phyloP scores from a whole-genome alignment of 345 rosid species.

The Aquilaria malaccensis region DNA sequence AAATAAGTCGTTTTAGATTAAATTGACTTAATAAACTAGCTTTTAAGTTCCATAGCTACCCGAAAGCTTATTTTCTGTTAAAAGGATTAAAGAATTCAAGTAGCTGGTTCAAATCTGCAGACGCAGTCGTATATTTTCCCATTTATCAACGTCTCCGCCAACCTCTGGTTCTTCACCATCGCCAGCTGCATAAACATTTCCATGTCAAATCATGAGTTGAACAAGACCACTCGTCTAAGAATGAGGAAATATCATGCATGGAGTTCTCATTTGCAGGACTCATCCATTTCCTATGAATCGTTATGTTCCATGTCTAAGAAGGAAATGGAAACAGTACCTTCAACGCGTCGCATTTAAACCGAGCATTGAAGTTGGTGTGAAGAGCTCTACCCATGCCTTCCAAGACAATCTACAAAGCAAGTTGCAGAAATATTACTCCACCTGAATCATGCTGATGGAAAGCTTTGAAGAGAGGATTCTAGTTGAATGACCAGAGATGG shows the following conservation, averaged over 20 bases:
- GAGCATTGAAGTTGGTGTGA: conserved; percentile 83
- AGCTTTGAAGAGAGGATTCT: no score
- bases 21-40: no score
- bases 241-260: background rate
- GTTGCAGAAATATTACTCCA: background rate
- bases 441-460: conserved; percentile 19
- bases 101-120: conserved; percentile 76
- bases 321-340: conserved; percentile 39
- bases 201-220: background rate
- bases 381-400: conserved; percentile 99
- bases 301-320: conserved; percentile 16
- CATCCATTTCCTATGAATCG: conserved; percentile 16
- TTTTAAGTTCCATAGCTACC: background rate
- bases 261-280: conserved; percentile 11
- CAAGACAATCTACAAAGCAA: conserved; percentile 60
- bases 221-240: no score
- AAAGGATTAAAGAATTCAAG: conserved; percentile 4
- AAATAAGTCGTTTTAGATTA: no score
- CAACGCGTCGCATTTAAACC: conserved; percentile 74
- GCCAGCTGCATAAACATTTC: conserved; percentile 58
- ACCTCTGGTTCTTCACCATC: conserved; percentile 97
- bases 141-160: conserved; percentile 76
- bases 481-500: no score
- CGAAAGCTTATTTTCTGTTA: no score
- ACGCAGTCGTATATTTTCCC: conserved; percentile 92